These are phyloP conservation scores for Beauveria sp. DNA, from an alignment of 2,329 filamentous ascomycete genomes.

Conservation along the genomic window DNA sequence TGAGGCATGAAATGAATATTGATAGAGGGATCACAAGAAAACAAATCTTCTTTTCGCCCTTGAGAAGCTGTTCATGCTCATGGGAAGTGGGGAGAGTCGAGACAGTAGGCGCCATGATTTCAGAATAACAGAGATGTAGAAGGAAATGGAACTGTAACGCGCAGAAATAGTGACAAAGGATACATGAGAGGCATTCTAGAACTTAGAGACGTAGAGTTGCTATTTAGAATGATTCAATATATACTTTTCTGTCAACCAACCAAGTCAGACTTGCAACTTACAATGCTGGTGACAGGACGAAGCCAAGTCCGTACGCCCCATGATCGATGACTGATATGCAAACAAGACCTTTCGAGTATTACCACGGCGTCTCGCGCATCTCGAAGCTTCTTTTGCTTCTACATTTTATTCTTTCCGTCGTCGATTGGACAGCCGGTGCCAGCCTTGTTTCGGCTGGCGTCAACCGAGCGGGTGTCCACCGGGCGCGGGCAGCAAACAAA, in stretches of 20 bases:
- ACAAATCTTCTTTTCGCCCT: conserved; percentile 3
- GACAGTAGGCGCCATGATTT: not conserved
- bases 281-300: not conserved
- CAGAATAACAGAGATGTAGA: not conserved
- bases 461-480: not conserved
- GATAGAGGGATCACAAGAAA: not conserved
- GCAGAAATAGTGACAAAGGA: not conserved
- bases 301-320: not conserved
- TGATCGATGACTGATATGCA: not conserved
- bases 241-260: not conserved
- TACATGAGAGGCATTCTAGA: too few relatives aligned
- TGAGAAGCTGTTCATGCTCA: not conserved
- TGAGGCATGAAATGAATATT: not conserved
- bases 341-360: not conserved
- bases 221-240: not conserved
- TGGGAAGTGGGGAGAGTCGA: not conserved
- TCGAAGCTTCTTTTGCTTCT: not conserved
- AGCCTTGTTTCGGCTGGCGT: not conserved
- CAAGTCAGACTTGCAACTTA: not conserved
- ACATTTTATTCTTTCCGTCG: too few relatives aligned
- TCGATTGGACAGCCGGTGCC: not conserved
- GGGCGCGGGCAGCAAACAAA: not conserved
- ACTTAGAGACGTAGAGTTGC: not conserved
- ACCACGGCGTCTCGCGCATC: not conserved
- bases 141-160: not conserved